phyloP scores from a whole-genome alignment of 2,329 filamentous ascomycete species.

The Pestalotiopsis sp. region DNA sequence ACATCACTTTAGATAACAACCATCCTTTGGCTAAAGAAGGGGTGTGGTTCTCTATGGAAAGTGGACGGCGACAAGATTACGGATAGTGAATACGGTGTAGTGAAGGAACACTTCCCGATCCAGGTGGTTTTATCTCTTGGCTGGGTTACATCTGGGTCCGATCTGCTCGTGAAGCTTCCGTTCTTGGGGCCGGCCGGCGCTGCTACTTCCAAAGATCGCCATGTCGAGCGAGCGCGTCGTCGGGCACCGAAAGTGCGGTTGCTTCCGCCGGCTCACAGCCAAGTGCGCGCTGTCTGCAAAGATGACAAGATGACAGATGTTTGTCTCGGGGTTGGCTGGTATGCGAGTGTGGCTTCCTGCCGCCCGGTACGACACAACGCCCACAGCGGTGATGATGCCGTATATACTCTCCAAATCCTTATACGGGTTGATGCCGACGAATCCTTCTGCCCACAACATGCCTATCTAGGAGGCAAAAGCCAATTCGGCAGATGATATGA shows the following conservation, averaged over 20 bases:
- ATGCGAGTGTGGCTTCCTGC: neutral
- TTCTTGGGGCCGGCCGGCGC: neutral
- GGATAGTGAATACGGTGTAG: neutral
- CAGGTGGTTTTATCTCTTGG: neutral
- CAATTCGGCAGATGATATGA: neutral
- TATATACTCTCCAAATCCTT: neutral
- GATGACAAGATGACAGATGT: neutral
- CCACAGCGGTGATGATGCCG: neutral
- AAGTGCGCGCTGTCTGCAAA: neutral
- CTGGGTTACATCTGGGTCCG: neutral
- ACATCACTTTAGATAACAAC: neutral
- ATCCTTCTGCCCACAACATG: neutral
- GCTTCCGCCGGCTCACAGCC: neutral
- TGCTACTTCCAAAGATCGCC: neutral
- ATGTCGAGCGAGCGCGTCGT: neutral
- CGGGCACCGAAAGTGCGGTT: neutral
- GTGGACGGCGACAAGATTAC: neutral
- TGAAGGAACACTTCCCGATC: neutral
- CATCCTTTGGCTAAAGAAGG: neutral
- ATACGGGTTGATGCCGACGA: neutral
- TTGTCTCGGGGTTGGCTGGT: neutral
- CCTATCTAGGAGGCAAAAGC: neutral
- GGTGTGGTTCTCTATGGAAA: neutral
- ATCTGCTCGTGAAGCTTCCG: conserved; percentile 1
- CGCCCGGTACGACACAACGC: neutral